Conservation (phyloP, 306 rosid genomes). For the peach (Prunus persica) region Prunus_persica_NCBIv2 NC_034009.1:34202501-34203000, state of each 20-base stretch:
- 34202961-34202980: conserved; percentile 6
- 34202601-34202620: conserved; percentile 59
- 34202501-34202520: neutral
- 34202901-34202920: neutral
- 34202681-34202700: conserved; percentile 85
- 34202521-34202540: neutral
- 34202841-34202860: conserved; percentile 12
- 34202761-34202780: conserved; percentile 18
- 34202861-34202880: conserved; percentile 10
- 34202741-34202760: neutral
- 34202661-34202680: conserved; percentile 91
- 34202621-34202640: conserved; percentile 62
- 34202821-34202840: neutral
- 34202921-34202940: neutral
- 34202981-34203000: neutral
- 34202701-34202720: conserved; percentile 47
- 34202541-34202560: neutral
- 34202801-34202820: neutral
- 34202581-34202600: conserved; percentile 75
- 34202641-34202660: conserved; percentile 81
- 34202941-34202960: neutral
- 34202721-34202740: neutral
- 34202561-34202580: conserved; percentile 13
- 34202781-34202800: conserved; percentile 7
- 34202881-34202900: neutral